phyloP scores from a whole-genome alignment of 495 filamentous ascomycete genomes.

The Daldinia vernicosa region DNA sequence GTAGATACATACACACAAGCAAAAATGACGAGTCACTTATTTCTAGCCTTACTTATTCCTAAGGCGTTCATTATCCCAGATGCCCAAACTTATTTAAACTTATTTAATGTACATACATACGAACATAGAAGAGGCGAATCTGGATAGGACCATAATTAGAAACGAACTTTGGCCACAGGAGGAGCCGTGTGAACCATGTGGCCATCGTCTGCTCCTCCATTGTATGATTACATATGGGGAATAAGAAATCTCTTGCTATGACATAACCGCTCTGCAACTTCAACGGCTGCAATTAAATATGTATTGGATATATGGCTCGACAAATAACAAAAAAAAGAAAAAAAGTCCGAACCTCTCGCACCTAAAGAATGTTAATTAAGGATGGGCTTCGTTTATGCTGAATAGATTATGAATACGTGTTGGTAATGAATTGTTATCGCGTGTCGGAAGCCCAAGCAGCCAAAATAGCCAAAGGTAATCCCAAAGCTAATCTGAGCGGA shows the following conservation, averaged over 20 bases:
- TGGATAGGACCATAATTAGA: constrained; percentile 2
- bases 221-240: not conserved
- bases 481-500: constrained; percentile 18
- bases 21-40: constrained; percentile 7
- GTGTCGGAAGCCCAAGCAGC: not conserved
- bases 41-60: not conserved
- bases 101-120: not conserved
- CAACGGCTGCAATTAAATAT: not conserved
- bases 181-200: constrained; percentile 1
- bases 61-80: constrained; percentile 9
- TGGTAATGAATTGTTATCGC: constrained; percentile 32
- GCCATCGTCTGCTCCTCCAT: not conserved
- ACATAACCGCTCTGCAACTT: not conserved
- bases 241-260: not conserved
- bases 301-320: constrained; percentile 6
- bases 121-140: not conserved
- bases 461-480: constrained; percentile 10
- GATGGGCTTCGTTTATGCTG: not conserved
- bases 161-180: not conserved
- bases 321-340: constrained; percentile 1
- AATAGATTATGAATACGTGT: constrained; percentile 36
- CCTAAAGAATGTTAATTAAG: constrained; percentile 18
- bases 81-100: not conserved
- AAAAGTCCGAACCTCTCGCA: constrained; percentile 2
- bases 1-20: not conserved